A percentile compares a stretch with the other conserved stretches of the same genome.
Evolutionary conservation across 2,329 filamentous ascomycete species (phyloP).

Genomic region (Hypomyces perniciosus): DNA sequence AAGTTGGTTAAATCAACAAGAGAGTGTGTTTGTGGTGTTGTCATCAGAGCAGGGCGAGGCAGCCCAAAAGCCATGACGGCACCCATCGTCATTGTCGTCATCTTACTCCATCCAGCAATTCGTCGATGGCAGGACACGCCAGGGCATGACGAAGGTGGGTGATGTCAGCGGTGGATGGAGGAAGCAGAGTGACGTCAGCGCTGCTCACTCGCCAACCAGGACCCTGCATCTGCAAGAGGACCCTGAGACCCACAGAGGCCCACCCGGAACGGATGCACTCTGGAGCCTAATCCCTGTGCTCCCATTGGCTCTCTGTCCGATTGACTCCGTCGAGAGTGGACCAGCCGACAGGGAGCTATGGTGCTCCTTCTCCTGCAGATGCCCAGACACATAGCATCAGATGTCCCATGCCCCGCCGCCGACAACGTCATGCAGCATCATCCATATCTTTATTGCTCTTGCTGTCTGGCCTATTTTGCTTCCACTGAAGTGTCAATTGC

Average conservation of each 20-base stretch:
- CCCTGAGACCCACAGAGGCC: conserved; percentile 9
- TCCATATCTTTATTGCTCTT: not conserved
- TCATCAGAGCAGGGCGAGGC: no score
- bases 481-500: not conserved
- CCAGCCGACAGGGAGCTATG: not conserved
- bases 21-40: no score
- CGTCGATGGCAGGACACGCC: conserved; percentile 2
- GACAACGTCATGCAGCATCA: conserved; percentile 26
- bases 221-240: conserved; percentile 23
- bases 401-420: not conserved
- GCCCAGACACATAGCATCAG: no score
- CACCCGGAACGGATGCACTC: not conserved
- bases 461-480: conserved; percentile 3
- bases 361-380: conserved; percentile 11
- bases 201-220: conserved; percentile 10
- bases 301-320: not conserved
- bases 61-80: no score
- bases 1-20: not conserved
- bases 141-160: conserved; percentile 11
- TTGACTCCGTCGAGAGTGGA: conserved; percentile 2
- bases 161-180: conserved; percentile 21
- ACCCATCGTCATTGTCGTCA: conserved; percentile 9
- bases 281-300: not conserved
- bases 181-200: conserved; percentile 24
- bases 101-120: conserved; percentile 4